A percentile compares a stretch with the other conserved stretches of the same genome.
phyloP scores from a whole-genome alignment of 768 basidiomycete genomes.

The Phlebiopsis gigantea region DNA sequence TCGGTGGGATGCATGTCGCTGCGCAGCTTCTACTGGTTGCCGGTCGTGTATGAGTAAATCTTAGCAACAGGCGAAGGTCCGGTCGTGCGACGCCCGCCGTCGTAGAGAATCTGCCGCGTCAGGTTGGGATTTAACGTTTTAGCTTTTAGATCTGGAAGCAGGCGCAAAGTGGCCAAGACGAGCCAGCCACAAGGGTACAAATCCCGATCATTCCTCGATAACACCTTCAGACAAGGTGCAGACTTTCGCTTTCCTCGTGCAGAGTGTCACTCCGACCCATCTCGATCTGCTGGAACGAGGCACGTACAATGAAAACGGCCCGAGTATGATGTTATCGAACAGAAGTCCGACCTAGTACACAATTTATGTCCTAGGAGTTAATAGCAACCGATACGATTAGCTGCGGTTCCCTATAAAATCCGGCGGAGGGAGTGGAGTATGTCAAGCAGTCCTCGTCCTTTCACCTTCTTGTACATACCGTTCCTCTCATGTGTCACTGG shows the following conservation, averaged over 20 bases:
- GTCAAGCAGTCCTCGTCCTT: background rate
- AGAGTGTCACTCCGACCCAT: constrained; percentile 23
- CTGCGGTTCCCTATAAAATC: constrained; percentile 19
- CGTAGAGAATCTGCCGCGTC: constrained; percentile 1
- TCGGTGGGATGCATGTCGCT: background rate
- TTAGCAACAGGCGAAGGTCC: background rate
- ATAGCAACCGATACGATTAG: constrained; percentile 11
- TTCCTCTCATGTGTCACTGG: constrained; percentile 57
- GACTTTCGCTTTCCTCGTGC: constrained; percentile 20
- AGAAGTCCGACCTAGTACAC: background rate
- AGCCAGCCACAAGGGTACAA: constrained; percentile 11
- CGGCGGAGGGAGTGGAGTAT: constrained; percentile 1
- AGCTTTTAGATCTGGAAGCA: constrained; percentile 26
- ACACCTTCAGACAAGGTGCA: constrained; percentile 8
- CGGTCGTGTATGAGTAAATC: background rate
- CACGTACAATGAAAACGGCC: constrained; percentile 19
- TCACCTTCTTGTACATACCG: constrained; percentile 14
- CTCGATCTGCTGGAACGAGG: constrained; percentile 25
- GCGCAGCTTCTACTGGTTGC: background rate
- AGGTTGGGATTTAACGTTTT: constrained; percentile 25
- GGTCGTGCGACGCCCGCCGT: background rate
- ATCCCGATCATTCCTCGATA: constrained; percentile 20
- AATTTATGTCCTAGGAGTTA: constrained; percentile 6
- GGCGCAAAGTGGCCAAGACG: constrained; percentile 7
- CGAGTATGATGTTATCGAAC: constrained; percentile 26